Evolutionary conservation across 2,329 filamentous ascomycete species (phyloP).

Genomic region (Cladobotryum mycophilum): DNA sequence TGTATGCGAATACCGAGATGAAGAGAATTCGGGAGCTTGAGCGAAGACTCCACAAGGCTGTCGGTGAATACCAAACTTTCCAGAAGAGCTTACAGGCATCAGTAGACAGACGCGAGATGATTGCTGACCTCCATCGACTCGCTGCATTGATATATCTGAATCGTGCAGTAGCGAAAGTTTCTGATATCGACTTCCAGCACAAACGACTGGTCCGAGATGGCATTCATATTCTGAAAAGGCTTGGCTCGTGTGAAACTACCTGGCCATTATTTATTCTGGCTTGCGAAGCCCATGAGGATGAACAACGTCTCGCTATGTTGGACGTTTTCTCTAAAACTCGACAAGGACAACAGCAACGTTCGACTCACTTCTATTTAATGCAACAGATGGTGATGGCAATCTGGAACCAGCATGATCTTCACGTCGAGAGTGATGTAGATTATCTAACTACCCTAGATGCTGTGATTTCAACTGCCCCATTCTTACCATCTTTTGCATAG

Average conservation of each 20-base stretch:
- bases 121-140: constrained; percentile 4
- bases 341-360: constrained; percentile 2
- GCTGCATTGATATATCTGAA: constrained; percentile 10
- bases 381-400: constrained; percentile 5
- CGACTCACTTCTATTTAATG: constrained; percentile 3
- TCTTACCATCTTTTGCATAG: constrained; percentile 2
- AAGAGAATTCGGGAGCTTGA: constrained; percentile 2
- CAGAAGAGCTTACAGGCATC: neutral
- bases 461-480: constrained; percentile 6
- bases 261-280: constrained; percentile 11
- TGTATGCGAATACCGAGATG: constrained; percentile 6
- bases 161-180: constrained; percentile 5
- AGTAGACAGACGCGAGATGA: constrained; percentile 4
- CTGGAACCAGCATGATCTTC: constrained; percentile 12
- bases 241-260: constrained; percentile 7
- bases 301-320: constrained; percentile 8
- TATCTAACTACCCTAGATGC: constrained; percentile 7
- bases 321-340: constrained; percentile 3
- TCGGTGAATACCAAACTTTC: constrained; percentile 8
- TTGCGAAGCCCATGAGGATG: constrained; percentile 9
- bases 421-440: constrained; percentile 2
- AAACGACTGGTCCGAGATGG: constrained; percentile 8
- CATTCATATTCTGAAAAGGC: constrained; percentile 6
- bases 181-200: constrained; percentile 3
- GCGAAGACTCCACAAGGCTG: neutral